Evolutionary conservation across 345 rosid species (phyloP).

Genomic region (Jatropha curcas): DNA sequence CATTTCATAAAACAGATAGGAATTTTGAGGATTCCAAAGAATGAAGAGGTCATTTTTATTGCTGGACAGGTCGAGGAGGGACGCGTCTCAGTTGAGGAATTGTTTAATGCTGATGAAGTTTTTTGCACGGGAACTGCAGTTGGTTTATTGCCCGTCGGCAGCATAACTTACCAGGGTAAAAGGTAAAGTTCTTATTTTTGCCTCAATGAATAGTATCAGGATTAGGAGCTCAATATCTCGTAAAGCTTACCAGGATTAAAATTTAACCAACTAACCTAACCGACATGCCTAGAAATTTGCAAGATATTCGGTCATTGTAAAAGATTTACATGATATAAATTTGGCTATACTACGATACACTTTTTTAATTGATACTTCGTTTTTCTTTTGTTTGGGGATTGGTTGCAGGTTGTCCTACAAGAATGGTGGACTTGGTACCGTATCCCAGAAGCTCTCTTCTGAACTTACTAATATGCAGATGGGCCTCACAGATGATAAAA

Average conservation of each 20-base stretch:
- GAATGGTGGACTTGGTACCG: constrained; percentile 14
- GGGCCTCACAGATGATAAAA: constrained; percentile 37
- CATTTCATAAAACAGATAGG: background rate
- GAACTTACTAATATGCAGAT: constrained; percentile 21
- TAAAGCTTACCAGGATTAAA: background rate
- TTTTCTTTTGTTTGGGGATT: background rate
- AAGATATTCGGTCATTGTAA: background rate
- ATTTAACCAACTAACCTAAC: background rate
- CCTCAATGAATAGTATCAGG: background rate
- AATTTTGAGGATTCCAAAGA: background rate
- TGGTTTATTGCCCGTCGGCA: constrained; percentile 30
- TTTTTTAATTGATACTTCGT: background rate
- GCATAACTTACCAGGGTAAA: constrained; percentile 27
- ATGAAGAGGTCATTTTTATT: background rate
- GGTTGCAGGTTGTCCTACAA: constrained; percentile 32
- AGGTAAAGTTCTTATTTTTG: constrained; percentile 20
- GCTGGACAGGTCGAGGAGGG: constrained; percentile 39
- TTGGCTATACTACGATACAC: no score
- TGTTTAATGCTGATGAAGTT: constrained; percentile 36
- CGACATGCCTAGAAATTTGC: background rate
- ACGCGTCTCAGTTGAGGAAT: constrained; percentile 34
- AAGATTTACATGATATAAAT: background rate
- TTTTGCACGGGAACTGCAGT: constrained; percentile 31
- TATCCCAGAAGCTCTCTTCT: constrained; percentile 27
- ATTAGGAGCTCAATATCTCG: background rate